Evolutionary conservation across 495 filamentous ascomycete genomes (phyloP).

Genomic region (Hypoxylon lenormandii): DNA sequence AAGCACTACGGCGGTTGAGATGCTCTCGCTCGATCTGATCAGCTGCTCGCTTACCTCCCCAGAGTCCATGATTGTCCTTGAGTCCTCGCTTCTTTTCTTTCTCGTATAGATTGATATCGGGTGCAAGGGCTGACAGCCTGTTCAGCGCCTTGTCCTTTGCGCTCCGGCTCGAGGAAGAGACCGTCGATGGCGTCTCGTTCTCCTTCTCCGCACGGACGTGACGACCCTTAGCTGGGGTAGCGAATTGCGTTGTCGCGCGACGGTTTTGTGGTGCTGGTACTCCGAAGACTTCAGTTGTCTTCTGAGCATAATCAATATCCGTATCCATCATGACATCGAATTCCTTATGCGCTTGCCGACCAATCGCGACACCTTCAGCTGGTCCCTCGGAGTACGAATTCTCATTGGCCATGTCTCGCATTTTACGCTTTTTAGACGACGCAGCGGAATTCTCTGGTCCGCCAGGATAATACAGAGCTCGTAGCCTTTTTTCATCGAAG

Average conservation of each 20-base stretch:
- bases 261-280: slow-evolving; percentile 41
- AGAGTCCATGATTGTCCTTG: slow-evolving; percentile 76
- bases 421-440: slow-evolving; percentile 57
- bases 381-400: slow-evolving; percentile 50
- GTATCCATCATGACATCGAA: slow-evolving; percentile 52
- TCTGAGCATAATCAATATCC: slow-evolving; percentile 38
- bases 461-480: slow-evolving; percentile 56
- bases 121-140: slow-evolving; percentile 77
- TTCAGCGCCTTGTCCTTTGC: slow-evolving; percentile 85
- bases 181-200: slow-evolving; percentile 79
- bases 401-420: slow-evolving; percentile 54
- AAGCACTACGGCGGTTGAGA: slow-evolving; percentile 45
- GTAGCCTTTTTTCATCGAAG: slow-evolving; percentile 55
- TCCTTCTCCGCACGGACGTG: slow-evolving; percentile 73
- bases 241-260: slow-evolving; percentile 45
- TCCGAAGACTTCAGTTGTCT: slow-evolving; percentile 44
- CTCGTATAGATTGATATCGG: slow-evolving; percentile 88
- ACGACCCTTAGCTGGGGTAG: slow-evolving; percentile 59
- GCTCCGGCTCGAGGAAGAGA: slow-evolving; percentile 77
- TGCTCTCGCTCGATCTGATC: slow-evolving; percentile 67
- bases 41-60: slow-evolving; percentile 76
- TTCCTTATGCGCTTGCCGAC: slow-evolving; percentile 49
- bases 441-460: slow-evolving; percentile 48
- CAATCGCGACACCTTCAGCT: slow-evolving; percentile 41
- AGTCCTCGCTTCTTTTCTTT: slow-evolving; percentile 84